These are phyloP conservation scores for Turritis glabra DNA, from an alignment of 345 rosid species.

Conservation along the genomic window DNA sequence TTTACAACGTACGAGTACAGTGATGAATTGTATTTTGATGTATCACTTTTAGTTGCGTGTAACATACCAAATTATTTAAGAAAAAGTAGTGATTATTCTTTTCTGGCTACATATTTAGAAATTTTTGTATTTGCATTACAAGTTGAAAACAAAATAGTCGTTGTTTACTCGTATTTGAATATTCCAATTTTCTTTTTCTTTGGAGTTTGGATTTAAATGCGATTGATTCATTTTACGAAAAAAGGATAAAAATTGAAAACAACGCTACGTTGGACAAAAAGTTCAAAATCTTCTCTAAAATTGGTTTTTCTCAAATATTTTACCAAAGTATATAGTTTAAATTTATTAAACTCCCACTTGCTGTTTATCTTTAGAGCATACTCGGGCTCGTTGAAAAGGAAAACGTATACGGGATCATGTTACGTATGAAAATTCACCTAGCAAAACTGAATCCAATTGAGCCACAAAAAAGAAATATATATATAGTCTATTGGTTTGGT, in stretches of 20 bases:
- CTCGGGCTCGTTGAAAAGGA: too few species aligned
- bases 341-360: too few species aligned
- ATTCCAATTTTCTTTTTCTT: neutral
- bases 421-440: neutral
- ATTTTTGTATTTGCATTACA: neutral
- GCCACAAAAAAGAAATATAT: too few species aligned
- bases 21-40: neutral
- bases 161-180: neutral
- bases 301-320: neutral
- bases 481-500: neutral
- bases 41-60: neutral
- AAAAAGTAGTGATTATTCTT: neutral
- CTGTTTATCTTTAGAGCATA: neutral
- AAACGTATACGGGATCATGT: neutral
- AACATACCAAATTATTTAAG: neutral
- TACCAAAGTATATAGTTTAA: neutral
- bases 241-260: neutral
- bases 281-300: neutral
- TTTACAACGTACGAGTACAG: conserved; percentile 3
- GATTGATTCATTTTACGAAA: neutral
- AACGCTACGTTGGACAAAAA: neutral
- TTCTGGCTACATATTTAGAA: neutral
- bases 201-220: neutral
- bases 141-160: neutral
- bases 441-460: neutral